Percentiles rank a stretch among this genome's conserved stretches.
These are phyloP conservation scores for Malus sylvestris DNA, from an alignment of 306 rosid genomes.

Conservation along the genomic window DNA sequence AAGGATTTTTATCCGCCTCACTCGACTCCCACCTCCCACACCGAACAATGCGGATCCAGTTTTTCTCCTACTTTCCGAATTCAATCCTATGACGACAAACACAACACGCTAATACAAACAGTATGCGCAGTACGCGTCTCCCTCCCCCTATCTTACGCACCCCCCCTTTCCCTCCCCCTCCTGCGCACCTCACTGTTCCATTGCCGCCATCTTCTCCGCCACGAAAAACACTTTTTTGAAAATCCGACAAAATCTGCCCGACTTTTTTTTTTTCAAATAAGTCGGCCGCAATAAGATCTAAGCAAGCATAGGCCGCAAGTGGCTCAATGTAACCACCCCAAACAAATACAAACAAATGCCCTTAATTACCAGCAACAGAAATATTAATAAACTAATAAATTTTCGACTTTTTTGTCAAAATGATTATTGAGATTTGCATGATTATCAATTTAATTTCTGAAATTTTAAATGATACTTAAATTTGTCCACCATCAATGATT, in stretches of 20 bases:
- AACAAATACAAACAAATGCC: too few relatives aligned
- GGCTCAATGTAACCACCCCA: too few relatives aligned
- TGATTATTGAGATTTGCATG: too few relatives aligned
- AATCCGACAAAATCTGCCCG: neutral
- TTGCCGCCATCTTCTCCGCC: neutral
- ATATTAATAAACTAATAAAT: too few relatives aligned
- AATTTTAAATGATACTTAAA: too few relatives aligned
- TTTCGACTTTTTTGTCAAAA: too few relatives aligned
- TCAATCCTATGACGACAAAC: neutral
- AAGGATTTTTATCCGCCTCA: neutral
- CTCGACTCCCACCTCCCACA: neutral
- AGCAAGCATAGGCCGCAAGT: too few relatives aligned
- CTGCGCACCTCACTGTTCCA: neutral
- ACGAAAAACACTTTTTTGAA: neutral
- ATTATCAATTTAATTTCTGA: too few relatives aligned
- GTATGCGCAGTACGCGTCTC: neutral
- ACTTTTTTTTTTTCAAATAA: too few relatives aligned
- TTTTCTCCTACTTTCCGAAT: slow-evolving; percentile 3
- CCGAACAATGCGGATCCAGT: slow-evolving; percentile 9
- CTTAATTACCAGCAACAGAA: too few relatives aligned
- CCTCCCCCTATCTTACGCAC: neutral
- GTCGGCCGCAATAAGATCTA: neutral
- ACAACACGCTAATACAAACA: neutral
- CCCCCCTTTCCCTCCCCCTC: neutral
- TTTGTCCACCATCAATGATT: too few relatives aligned